These are phyloP conservation scores for Saccharomycopsis vini DNA, from an alignment of 805 yeast species.

Conservation along the genomic window DNA sequence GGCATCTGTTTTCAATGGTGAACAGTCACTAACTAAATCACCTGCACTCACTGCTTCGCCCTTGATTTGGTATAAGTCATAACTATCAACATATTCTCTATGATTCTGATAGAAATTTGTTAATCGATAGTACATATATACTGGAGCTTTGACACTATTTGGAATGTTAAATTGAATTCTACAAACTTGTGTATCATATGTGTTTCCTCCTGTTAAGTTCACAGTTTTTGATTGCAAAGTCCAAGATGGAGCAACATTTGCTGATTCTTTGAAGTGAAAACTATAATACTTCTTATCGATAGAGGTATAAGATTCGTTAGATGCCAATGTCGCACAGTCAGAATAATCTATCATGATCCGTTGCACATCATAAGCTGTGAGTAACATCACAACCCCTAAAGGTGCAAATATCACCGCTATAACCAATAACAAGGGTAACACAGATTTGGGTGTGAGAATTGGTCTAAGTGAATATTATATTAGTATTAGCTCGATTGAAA, in stretches of 20 bases:
- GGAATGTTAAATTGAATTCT: slow-evolving; percentile 66
- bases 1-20: slow-evolving; percentile 23
- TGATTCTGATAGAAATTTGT: slow-evolving; percentile 94
- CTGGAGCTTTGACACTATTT: slow-evolving; percentile 54
- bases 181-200: slow-evolving; percentile 38
- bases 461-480: slow-evolving; percentile 37
- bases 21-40: slow-evolving; percentile 37
- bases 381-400: slow-evolving; percentile 75
- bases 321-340: slow-evolving; percentile 49
- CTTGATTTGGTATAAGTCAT: slow-evolving; percentile 68
- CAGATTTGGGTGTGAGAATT: slow-evolving; percentile 83
- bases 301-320: slow-evolving; percentile 30
- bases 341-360: slow-evolving; percentile 69
- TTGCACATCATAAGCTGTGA: slow-evolving; percentile 68
- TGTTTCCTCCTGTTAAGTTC: slow-evolving; percentile 17
- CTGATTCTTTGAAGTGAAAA: slow-evolving; percentile 47
- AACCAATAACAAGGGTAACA: slow-evolving; percentile 70
- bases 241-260: slow-evolving; percentile 49
- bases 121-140: slow-evolving; percentile 73
- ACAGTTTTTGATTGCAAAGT: slow-evolving; percentile 27
- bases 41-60: slow-evolving; percentile 58
- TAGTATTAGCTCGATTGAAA: neutral
- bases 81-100: slow-evolving; percentile 83
- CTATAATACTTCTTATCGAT: slow-evolving; percentile 53
- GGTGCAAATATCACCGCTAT: slow-evolving; percentile 81